Evolutionary conservation across 345 rosid genomes (phyloP), one percentile per base, ranked within the genome.

Genomic region (Aquilaria yunnanensis): DNA sequence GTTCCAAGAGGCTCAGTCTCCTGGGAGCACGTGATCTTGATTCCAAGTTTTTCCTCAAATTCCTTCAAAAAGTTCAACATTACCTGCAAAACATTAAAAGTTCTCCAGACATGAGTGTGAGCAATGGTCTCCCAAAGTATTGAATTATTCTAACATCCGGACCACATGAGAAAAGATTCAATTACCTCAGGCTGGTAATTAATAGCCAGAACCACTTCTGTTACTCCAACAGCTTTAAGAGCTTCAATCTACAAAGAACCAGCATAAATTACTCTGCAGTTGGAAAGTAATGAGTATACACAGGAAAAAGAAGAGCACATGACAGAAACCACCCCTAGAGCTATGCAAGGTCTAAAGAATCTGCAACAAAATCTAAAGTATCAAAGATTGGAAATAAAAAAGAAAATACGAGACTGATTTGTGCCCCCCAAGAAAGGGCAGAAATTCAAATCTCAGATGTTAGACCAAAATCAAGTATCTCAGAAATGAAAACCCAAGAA

Each of bases 1-100:
- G 96, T 88, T 60, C 96, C 92, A 30, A 85, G 92, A 32, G 96
- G 90, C 70, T 89, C 96, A 8, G 96, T 82, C 80, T 89, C 96
- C 58, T 84, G 92, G 9, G 92, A 89, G 80, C 86, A 89, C 7
- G 81, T 80, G 72, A 89, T 89, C 75, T 71, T 86, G 60, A 89
- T 89, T 29, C 76, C 90, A 47, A 89, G 80, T 72, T 89, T 86
- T 41, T 81, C 62, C 81, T 89, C 90, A 75, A 80, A 86, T 47
- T 81, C 87, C 72, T 84, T 86, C 78, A 89, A 68, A 72, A 88
- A 88, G 69, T 79, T 82, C 70, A 85, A 51, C 92, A 86, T 86
- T 59, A 86, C 79, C 92, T 88, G 79, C 67, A 65, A 43, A 51
- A 32, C 9, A 16, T 32, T 16, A 32, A 4, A 41, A 55, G 29